These are phyloP conservation scores for Podospora appendiculata DNA, from an alignment of 495 filamentous ascomycete genomes.

Conservation along the genomic window DNA sequence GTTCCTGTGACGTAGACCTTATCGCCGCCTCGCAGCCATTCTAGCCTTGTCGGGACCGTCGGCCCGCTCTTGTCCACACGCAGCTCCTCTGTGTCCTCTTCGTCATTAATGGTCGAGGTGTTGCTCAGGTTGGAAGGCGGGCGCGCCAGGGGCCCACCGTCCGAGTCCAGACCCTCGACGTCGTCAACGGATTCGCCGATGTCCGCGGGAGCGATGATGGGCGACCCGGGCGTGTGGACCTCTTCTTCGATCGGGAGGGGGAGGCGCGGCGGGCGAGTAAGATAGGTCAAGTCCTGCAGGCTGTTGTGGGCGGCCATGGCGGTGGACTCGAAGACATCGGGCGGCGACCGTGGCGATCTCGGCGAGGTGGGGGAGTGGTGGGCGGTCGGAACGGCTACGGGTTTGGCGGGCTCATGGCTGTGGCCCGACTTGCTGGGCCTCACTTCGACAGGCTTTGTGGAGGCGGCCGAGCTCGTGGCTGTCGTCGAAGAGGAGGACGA, in stretches of 20 bases:
- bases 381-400: constrained; percentile 43
- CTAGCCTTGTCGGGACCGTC: constrained; percentile 71
- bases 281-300: constrained; percentile 48
- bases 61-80: constrained; percentile 53
- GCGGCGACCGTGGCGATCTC: constrained; percentile 23
- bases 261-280: constrained; percentile 73
- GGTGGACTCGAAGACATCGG: constrained; percentile 27
- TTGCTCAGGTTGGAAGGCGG: constrained; percentile 57
- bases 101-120: constrained; percentile 61
- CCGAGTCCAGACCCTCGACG: constrained; percentile 32
- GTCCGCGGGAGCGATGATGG: constrained; percentile 64
- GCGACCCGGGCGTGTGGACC: constrained; percentile 75
- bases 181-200: constrained; percentile 43
- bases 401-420: constrained; percentile 29
- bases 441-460: constrained; percentile 29
- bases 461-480: constrained; percentile 17
- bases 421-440: constrained; percentile 11
- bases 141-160: constrained; percentile 38
- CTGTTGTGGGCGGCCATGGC: constrained; percentile 30
- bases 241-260: constrained; percentile 90
- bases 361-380: constrained; percentile 22
- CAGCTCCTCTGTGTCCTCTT: constrained; percentile 77
- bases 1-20: constrained; percentile 96
- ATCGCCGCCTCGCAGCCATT: constrained; percentile 72
- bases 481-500: constrained; percentile 26